Conservation (phyloP, 2,329 filamentous ascomycete species). For the Zymoseptoria passerinii region DNA sequence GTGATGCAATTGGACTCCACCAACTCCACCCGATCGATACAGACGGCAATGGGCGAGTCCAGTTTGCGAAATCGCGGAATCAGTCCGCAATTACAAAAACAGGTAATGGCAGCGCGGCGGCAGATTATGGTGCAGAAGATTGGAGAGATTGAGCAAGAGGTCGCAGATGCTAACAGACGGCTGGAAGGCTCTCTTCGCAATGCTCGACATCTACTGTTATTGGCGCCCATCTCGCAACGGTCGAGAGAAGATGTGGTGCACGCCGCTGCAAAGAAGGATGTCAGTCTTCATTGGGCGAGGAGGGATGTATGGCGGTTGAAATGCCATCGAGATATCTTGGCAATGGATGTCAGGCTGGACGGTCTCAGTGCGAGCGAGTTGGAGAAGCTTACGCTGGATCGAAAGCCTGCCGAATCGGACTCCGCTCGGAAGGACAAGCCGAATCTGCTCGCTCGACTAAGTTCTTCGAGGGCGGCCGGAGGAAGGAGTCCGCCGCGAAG, state of each 20-base stretch:
- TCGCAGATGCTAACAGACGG: constrained; percentile 63
- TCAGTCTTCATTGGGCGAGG: constrained; percentile 86
- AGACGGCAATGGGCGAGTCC: constrained; percentile 65
- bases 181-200: constrained; percentile 80
- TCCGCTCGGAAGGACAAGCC: constrained; percentile 20
- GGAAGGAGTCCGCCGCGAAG: constrained; percentile 22
- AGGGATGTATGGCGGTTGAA: constrained; percentile 88
- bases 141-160: constrained; percentile 68
- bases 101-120: constrained; percentile 73
- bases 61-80: constrained; percentile 47
- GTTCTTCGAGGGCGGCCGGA: constrained; percentile 6
- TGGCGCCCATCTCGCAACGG: constrained; percentile 85
- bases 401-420: constrained; percentile 10
- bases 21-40: constrained; percentile 43
- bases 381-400: constrained; percentile 11
- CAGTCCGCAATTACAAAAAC: constrained; percentile 65
- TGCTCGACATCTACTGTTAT: constrained; percentile 76
- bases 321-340: constrained; percentile 82
- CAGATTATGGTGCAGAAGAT: constrained; percentile 81
- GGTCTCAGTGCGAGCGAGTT: constrained; percentile 22
- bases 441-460: constrained; percentile 18
- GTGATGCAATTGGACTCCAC: constrained; percentile 62
- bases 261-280: constrained; percentile 74
- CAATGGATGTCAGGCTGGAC: constrained; percentile 79
- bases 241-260: constrained; percentile 79